phyloP scores from a whole-genome alignment of 2,329 filamentous ascomycete genomes.

The Paramyrothecium sp. region DNA sequence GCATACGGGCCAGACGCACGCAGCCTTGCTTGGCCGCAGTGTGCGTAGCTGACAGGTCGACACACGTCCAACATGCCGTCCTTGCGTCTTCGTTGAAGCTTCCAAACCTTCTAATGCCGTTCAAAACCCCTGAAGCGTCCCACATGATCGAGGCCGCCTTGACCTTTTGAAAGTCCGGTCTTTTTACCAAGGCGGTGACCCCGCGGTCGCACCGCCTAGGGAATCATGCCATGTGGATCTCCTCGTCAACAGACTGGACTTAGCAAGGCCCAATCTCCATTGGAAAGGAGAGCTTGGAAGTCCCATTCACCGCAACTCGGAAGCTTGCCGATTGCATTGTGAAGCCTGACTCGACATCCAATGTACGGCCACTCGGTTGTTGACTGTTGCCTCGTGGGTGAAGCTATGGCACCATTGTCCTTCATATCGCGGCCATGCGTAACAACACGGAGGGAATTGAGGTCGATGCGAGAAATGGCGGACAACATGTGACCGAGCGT shows the following conservation, averaged over 20 bases:
- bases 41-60: background rate
- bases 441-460: too few species aligned
- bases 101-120: background rate
- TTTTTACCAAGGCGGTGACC: conserved; percentile 29
- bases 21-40: background rate
- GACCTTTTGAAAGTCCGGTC: conserved; percentile 15
- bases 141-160: background rate
- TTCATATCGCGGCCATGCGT: too few species aligned
- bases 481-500: too few species aligned
- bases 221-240: background rate
- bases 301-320: background rate
- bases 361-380: background rate
- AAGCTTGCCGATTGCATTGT: background rate
- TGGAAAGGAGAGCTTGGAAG: too few species aligned
- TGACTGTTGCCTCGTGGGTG: background rate
- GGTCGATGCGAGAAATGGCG: too few species aligned
- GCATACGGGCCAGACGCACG: background rate
- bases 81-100: background rate
- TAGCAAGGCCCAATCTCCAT: too few species aligned
- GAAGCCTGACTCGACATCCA: background rate
- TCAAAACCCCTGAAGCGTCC: background rate
- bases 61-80: background rate
- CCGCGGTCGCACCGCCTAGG: conserved; percentile 19
- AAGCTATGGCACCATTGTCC: too few species aligned
- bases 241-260: too few species aligned